Evolutionary conservation across 495 filamentous ascomycete species (phyloP), one percentile per base, ranked within the genome.

Genomic region (Hypoxylon fuscum): DNA sequence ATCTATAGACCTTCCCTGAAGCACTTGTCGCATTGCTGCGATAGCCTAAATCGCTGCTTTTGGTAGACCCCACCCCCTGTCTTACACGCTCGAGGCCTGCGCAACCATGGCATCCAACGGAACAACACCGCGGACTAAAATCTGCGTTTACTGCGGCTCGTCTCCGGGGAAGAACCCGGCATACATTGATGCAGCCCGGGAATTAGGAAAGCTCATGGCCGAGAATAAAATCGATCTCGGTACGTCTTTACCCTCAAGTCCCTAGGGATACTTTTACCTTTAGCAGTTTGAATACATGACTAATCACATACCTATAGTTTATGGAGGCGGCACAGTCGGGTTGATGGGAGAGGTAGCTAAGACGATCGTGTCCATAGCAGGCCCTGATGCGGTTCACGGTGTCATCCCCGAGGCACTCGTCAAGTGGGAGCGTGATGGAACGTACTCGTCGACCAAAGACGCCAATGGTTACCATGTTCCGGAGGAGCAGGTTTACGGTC

Each of bases 321-420:
- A 97, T 74, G 95, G 95, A 68, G 95, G 96, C 57, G 95, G 95
- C 67, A 97, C 96, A 14, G 86, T 89, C 5, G 95, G 95, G 6
- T 81, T 98, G 18, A 98, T 98, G 95, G 95, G 95, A 63, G 92
- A 96, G 63, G 68, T 98, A 0, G 91, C 95, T 23, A 85, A 85
- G 40, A 93, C 92, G 0, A 86, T 98, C n/a, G 91, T 96, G 68
- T 80, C 86, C 0, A 87, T 97, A 35, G 87, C 88, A 15, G 96
- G 95, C 0, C 91, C 92, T 0, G 69, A 85, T 55, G 78, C 90
- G 3, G 95, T 98, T 15, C 94, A 96, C 81, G 95, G 95, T 56
- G 88, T 98, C 65, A 96, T 98, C 59, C 95, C 95, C 0, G 80
- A 85, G 3, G 87, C 96, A 1, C 85, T 98, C 1, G 83, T 97